These are phyloP conservation scores for Coemansia sp. DNA, from an alignment of 371 early-diverging fungal genomes.

Conservation along the genomic window DNA sequence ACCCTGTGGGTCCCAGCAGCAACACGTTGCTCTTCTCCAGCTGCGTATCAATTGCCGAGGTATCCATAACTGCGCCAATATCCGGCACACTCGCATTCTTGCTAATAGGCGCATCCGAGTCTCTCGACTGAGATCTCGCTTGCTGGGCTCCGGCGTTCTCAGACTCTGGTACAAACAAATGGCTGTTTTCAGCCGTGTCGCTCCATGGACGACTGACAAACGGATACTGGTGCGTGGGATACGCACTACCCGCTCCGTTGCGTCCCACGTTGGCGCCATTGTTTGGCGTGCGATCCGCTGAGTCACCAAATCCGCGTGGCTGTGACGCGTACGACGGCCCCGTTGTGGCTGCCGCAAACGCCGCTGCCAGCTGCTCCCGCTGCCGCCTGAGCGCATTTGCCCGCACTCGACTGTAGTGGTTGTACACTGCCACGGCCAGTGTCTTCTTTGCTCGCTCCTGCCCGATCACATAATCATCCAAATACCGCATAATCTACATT, in stretches of 20 bases:
- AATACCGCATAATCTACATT: conserved; percentile 72
- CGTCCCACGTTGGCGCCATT: not conserved
- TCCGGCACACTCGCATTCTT: not conserved
- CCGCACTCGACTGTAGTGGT: conserved; percentile 82
- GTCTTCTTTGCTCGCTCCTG: conserved; percentile 83
- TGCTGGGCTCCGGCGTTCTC: not conserved
- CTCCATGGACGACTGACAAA: conserved; percentile 44
- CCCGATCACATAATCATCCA: conserved; percentile 87
- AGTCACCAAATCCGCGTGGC: conserved; percentile 28
- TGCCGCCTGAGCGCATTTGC: conserved; percentile 58
- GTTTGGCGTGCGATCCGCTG: conserved; percentile 3
- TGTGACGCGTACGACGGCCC: conserved; percentile 9
- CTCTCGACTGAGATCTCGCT: not conserved
- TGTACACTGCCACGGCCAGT: conserved; percentile 82
- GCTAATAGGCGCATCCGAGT: not conserved
- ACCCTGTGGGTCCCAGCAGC: conserved; percentile 83
- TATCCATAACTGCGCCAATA: too few species aligned
- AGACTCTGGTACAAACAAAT: conserved; percentile 23
- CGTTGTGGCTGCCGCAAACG: conserved; percentile 31
- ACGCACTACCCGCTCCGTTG: conserved; percentile 25
- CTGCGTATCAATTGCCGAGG: conserved; percentile 48
- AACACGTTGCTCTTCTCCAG: conserved; percentile 90
- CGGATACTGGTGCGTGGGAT: conserved; percentile 40
- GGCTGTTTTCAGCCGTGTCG: conserved; percentile 33
- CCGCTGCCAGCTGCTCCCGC: conserved; percentile 42